Percentiles rank a stretch among this genome's conserved stretches.
phyloP scores from a whole-genome alignment of 768 basidiomycete genomes.

The Cystobasidium onofrii region DNA sequence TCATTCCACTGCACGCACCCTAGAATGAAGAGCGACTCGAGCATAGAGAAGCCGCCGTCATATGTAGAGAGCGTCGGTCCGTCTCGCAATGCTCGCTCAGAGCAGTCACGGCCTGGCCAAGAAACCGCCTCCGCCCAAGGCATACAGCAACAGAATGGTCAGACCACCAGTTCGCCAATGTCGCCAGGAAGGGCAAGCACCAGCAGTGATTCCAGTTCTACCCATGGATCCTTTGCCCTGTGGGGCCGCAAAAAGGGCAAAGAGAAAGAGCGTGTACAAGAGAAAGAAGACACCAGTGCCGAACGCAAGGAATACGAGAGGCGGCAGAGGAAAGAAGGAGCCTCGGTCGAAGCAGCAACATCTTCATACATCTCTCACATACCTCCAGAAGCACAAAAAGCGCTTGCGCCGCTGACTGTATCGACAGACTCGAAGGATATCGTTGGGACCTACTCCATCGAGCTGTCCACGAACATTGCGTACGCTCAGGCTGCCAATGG shows the following conservation, averaged over 20 bases:
- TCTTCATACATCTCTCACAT: not conserved
- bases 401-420: constrained; percentile 20
- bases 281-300: not conserved
- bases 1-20: no score
- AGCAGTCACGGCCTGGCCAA: not conserved
- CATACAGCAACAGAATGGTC: not conserved
- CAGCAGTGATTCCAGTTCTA: not conserved
- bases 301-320: not conserved
- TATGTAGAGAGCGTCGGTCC: not conserved
- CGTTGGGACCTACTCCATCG: constrained; percentile 5
- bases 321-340: not conserved
- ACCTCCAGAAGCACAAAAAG: constrained; percentile 26
- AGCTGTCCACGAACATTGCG: constrained; percentile 3
- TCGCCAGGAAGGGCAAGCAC: not conserved
- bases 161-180: not conserved
- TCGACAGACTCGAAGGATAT: constrained; percentile 19
- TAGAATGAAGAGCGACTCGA: not conserved
- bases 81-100: not conserved
- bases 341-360: not conserved
- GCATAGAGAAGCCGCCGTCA: not conserved
- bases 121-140: not conserved
- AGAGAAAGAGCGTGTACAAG: constrained; percentile 1
- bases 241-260: constrained; percentile 7
- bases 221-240: not conserved
- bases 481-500: not conserved